phyloP scores from a whole-genome alignment of 73 alveolate genomes.

The Durusdinium trenchii region DNA sequence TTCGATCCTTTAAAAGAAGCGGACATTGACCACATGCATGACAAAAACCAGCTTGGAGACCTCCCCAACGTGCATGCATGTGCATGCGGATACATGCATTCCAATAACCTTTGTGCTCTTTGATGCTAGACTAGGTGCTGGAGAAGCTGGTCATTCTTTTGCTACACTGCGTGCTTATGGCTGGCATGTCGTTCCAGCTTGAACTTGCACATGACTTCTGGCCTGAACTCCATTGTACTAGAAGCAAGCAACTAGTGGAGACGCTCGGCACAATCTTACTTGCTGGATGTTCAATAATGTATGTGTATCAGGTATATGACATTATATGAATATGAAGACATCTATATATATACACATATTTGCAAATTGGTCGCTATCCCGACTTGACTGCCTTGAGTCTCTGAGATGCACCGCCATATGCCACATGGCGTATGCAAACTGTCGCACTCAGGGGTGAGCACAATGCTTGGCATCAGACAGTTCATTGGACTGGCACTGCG shows the following conservation, averaged over 20 bases:
- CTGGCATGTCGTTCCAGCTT: conserved; percentile 81
- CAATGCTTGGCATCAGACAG: conserved; percentile 55
- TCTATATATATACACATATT: no score
- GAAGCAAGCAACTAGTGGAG: neutral
- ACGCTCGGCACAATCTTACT: neutral
- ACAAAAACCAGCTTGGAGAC: no score
- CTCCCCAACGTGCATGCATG: no score
- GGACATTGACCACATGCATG: no score
- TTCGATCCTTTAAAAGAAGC: no score
- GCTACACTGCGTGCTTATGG: conserved; percentile 54
- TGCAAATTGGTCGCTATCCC: no score
- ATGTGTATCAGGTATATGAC: no score
- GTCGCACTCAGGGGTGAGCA: conserved; percentile 22
- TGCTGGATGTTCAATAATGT: no score
- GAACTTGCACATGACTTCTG: conserved; percentile 45
- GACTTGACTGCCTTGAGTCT: neutral
- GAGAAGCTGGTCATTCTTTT: conserved; percentile 46
- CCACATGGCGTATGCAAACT: no score
- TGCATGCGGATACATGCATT: no score
- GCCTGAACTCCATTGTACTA: conserved; percentile 68
- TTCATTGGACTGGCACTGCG: conserved; percentile 76
- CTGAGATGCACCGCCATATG: no score
- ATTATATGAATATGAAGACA: no score
- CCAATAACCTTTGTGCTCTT: neutral
- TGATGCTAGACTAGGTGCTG: neutral